Percentiles rank a stretch among this genome's conserved stretches.
Evolutionary conservation across 495 filamentous ascomycete genomes (phyloP).

Genomic region (Aspergillus wentii): DNA sequence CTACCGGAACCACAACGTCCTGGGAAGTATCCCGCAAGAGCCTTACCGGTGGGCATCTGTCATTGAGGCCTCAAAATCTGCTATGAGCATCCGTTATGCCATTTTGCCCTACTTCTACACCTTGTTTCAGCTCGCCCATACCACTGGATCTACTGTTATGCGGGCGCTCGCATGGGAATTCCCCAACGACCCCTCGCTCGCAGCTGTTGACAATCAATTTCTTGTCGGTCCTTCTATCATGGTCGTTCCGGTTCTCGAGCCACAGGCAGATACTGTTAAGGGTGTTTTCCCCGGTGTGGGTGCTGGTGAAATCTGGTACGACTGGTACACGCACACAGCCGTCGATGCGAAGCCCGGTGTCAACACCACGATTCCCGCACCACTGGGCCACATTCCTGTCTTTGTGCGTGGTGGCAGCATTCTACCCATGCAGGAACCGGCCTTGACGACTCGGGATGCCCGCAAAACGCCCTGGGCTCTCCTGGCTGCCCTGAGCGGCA

Average conservation of each 20-base stretch:
- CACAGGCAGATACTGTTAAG: constrained; percentile 59
- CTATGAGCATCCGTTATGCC: constrained; percentile 70
- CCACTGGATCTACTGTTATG: constrained; percentile 69
- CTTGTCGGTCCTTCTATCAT: constrained; percentile 67
- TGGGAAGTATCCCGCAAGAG: constrained; percentile 63
- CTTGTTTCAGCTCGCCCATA: constrained; percentile 65
- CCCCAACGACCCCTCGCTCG: constrained; percentile 67
- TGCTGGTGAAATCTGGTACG: constrained; percentile 67
- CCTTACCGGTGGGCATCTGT: constrained; percentile 72
- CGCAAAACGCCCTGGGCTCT: constrained; percentile 67
- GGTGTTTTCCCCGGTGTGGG: constrained; percentile 74
- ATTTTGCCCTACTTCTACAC: constrained; percentile 83
- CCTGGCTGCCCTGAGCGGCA: constrained; percentile 53
- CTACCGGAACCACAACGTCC: constrained; percentile 78
- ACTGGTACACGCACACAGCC: constrained; percentile 66
- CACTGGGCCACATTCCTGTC: constrained; percentile 75
- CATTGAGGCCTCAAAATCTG: constrained; percentile 56
- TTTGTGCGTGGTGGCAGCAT: constrained; percentile 67
- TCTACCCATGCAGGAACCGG: constrained; percentile 66
- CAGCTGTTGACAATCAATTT: constrained; percentile 68
- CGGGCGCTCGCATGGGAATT: constrained; percentile 82
- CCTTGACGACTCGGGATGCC: constrained; percentile 61
- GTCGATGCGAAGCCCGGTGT: constrained; percentile 51
- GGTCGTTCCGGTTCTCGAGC: constrained; percentile 67
- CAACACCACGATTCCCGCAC: constrained; percentile 70